Evolutionary conservation across 805 yeast species (phyloP), one percentile per base, ranked within the genome.

Genomic region (Cyberlindnera subsufficiens): DNA sequence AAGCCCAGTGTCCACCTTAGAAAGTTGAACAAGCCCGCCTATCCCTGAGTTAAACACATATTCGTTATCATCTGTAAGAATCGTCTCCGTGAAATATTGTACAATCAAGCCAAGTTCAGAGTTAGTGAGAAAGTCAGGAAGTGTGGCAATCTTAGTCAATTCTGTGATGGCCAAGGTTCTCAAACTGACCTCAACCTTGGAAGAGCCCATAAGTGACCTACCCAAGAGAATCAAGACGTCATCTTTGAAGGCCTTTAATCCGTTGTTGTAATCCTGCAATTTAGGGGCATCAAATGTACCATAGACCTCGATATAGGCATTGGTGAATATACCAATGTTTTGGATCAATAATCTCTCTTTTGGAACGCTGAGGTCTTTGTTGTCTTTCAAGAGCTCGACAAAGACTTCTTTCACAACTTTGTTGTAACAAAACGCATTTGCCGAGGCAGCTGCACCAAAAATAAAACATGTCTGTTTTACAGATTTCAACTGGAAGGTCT

Each of bases 111-210:
- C 74, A 22, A 77, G 59, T 51, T 88, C 96, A 40, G 75, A 75
- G 4, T 53, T 49, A 14, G 61, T 60, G 38, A 88, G 62, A 49
- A 77, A 80, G 1, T 63, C 65, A 2, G 64, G 60, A 50, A 85
- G 64, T 27, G 68, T 64, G 8, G 80, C 66, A 35, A 87, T 55
- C 39, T 77, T 76, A 0, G 79, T 70, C 39, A 88, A 69, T 36
- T 84, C 86, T 42, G 77, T 77, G 25, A 85, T 66, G 1, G 93
- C 76, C 33, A 82, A 65, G 22, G 83, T 71, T 53, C 88, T 72
- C 43, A 88, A 68, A 1, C 89, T 77, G 10, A 80, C 80, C 53
- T 86, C 96, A 27, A 77, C 64, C 30, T 71, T 72, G 0, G 95
- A 78, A 0, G 86, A 72, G 0, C 83, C 73, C 57, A 82, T 75